Conservation (phyloP, 1,139 yeast species). For the Candida tropicalis region DNA sequence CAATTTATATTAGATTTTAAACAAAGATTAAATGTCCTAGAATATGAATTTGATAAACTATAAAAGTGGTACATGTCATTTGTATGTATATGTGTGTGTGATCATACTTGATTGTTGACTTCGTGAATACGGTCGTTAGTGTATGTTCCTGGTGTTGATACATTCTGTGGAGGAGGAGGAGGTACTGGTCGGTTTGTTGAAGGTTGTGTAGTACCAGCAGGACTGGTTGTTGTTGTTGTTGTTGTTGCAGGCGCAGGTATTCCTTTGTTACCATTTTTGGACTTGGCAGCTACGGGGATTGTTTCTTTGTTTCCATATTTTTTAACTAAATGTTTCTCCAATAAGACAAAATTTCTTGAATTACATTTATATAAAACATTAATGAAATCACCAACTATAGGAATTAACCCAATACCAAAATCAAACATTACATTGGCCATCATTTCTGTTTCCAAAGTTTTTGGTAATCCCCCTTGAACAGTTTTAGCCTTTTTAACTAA, state of each 20-base stretch:
- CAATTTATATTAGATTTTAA: conserved; percentile 47
- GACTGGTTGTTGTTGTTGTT: not conserved
- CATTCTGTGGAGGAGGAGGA: conserved; percentile 1
- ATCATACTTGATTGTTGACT: conserved; percentile 1
- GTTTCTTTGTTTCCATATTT: conserved; percentile 29
- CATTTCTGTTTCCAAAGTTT: conserved; percentile 51
- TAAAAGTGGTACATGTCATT: too few species aligned
- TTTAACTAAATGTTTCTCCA: conserved; percentile 58
- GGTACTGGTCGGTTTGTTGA: conserved; percentile 7
- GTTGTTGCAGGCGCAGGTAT: not conserved
- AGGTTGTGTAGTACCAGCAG: not conserved
- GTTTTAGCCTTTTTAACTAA: conserved; percentile 52
- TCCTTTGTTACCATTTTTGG: too few species aligned
- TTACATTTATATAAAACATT: conserved; percentile 75
- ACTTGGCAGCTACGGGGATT: not conserved
- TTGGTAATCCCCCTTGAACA: conserved; percentile 70
- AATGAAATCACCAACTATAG: conserved; percentile 71
- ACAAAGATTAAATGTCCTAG: conserved; percentile 29
- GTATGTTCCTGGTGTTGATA: not conserved
- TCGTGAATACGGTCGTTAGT: not conserved
- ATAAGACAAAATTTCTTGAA: conserved; percentile 66
- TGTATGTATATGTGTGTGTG: not conserved
- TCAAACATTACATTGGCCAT: conserved; percentile 63
- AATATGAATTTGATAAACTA: conserved; percentile 22
- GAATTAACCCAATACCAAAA: conserved; percentile 70